Percentiles rank a stretch among this genome's conserved stretches.
phyloP scores from a whole-genome alignment of 148 eudicot genomes.

The Spergularia bocconei region DNA sequence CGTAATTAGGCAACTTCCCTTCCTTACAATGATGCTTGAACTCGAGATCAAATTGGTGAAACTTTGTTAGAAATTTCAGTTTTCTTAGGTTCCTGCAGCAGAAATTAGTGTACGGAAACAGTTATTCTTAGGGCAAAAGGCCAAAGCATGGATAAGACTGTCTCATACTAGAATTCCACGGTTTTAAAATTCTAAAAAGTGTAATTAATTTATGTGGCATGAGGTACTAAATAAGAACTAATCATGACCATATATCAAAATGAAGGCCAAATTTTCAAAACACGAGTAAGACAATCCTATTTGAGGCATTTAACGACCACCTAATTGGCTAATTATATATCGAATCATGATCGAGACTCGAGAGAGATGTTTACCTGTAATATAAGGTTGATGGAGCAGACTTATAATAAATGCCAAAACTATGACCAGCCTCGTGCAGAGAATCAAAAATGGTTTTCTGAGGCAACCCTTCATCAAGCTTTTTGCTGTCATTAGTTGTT shows the following conservation, averaged over 20 bases:
- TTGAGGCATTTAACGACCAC: too few species aligned
- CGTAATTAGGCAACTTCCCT: conserved; percentile 29
- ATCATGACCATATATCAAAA: too few species aligned
- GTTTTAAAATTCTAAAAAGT: too few species aligned
- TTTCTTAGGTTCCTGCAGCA: conserved; percentile 27
- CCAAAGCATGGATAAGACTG: too few species aligned
- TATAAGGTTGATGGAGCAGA: conserved; percentile 32
- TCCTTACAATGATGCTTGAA: conserved; percentile 28
- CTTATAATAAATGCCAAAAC: conserved; percentile 33
- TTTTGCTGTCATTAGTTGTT: conserved; percentile 18
- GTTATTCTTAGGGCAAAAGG: too few species aligned
- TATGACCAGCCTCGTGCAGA: conserved; percentile 16
- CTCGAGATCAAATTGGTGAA: conserved; percentile 24
- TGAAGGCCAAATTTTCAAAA: too few species aligned
- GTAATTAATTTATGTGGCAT: too few species aligned
- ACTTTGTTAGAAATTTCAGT: conserved; percentile 22
- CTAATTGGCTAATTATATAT: too few species aligned
- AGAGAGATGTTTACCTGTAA: conserved; percentile 23
- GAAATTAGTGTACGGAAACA: not conserved
- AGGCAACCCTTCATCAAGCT: conserved; percentile 27
- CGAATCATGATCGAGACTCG: too few species aligned
- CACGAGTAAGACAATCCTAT: too few species aligned
- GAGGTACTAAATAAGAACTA: too few species aligned
- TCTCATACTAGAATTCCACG: too few species aligned
- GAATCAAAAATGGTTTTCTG: conserved; percentile 38